phyloP scores from a whole-genome alignment of 345 rosid genomes.

The Acer campestre region DNA sequence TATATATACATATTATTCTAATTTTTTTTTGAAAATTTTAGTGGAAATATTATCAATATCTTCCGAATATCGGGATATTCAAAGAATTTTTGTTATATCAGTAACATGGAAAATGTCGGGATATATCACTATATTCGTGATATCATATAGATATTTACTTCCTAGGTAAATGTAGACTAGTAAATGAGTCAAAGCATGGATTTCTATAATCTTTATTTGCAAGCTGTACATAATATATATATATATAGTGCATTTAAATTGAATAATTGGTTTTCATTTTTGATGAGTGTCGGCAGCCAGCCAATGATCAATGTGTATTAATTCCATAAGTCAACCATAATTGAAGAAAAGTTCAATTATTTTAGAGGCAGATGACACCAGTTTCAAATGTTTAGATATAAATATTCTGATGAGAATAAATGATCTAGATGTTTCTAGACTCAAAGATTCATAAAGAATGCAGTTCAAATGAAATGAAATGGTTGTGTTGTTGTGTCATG shows the following conservation, averaged over 20 bases:
- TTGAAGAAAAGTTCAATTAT: neutral
- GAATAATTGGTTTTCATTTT: neutral
- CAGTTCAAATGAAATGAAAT: neutral
- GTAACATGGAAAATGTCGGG: too few species aligned
- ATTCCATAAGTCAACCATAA: conserved; percentile 1
- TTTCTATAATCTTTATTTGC: neutral
- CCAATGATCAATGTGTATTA: neutral
- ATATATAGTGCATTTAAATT: neutral
- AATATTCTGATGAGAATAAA: too few species aligned
- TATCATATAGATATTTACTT: too few species aligned
- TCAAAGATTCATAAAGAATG: neutral
- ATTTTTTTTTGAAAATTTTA: too few species aligned
- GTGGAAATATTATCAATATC: too few species aligned
- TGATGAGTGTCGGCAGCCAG: too few species aligned
- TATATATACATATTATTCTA: too few species aligned
- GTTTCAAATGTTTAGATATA: neutral
- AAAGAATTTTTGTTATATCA: too few species aligned
- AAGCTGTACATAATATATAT: too few species aligned
- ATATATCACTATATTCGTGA: too few species aligned
- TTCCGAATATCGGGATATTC: too few species aligned
- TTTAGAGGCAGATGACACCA: neutral
- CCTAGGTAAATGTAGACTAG: neutral
- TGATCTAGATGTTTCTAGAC: too few species aligned
- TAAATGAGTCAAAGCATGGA: neutral
- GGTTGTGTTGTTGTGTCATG: neutral